Percentiles rank a stretch among this genome's conserved stretches.
phyloP scores from a whole-genome alignment of 2,329 filamentous ascomycete species.

The Dactylellina sp. region DNA sequence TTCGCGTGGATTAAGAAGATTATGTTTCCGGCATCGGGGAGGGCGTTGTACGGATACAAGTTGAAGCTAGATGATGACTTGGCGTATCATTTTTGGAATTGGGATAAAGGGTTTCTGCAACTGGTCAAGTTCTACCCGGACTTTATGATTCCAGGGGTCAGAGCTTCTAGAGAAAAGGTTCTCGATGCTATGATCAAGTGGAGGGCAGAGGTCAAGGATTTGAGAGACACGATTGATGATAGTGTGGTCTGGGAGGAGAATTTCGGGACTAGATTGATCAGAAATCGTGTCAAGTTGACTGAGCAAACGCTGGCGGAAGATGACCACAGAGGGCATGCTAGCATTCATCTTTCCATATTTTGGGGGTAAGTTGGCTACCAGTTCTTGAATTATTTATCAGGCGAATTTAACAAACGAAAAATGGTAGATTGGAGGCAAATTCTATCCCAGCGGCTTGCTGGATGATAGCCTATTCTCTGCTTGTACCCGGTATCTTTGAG shows the following conservation, averaged over 20 bases:
- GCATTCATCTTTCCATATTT: conserved; percentile 42
- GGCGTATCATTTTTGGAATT: conserved; percentile 32
- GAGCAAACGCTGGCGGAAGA: conserved; percentile 19
- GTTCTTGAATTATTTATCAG: no score
- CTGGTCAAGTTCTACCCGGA: conserved; percentile 43
- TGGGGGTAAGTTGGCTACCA: conserved; percentile 54
- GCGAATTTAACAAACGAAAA: no score
- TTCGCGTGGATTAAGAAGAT: conserved; percentile 45
- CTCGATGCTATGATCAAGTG: conserved; percentile 26
- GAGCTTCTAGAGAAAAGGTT: conserved; percentile 23
- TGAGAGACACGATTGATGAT: conserved; percentile 29
- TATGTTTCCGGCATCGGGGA: conserved; percentile 38
- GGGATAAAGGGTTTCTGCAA: conserved; percentile 36
- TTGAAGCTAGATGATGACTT: conserved; percentile 32
- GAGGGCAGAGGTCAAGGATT: conserved; percentile 31
- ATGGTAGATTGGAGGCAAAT: conserved; percentile 49
- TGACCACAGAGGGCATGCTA: conserved; percentile 31
- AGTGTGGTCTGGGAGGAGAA: conserved; percentile 50
- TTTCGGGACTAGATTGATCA: conserved; percentile 28
- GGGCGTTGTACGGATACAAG: conserved; percentile 40
- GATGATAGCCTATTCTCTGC: conserved; percentile 19
- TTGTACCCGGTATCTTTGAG: conserved; percentile 19
- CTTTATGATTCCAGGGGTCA: conserved; percentile 44
- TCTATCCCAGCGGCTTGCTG: conserved; percentile 34
- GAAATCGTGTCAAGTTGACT: conserved; percentile 34